Percentiles rank a stretch among this genome's conserved stretches.
These are phyloP conservation scores for Allantophomopsis cytisporea DNA, from an alignment of 2,329 filamentous ascomycete species.

Conservation along the genomic window DNA sequence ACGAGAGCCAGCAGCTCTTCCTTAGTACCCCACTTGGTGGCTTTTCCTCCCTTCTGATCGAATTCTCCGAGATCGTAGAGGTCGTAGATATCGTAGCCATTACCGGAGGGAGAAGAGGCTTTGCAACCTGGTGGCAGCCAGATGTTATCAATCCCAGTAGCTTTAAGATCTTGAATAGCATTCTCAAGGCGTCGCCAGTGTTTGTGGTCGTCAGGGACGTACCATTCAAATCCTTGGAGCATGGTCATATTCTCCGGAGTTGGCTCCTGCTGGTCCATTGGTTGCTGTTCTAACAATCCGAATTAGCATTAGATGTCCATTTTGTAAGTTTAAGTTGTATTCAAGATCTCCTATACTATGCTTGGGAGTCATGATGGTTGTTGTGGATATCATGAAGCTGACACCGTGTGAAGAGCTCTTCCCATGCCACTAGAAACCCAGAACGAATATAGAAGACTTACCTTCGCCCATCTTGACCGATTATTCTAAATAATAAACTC, in stretches of 20 bases:
- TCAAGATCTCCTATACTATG: too few relatives aligned
- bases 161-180: slow-evolving; percentile 34
- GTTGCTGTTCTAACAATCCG: too few relatives aligned
- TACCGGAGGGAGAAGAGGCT: slow-evolving; percentile 39
- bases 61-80: slow-evolving; percentile 57
- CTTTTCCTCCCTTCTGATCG: slow-evolving; percentile 43
- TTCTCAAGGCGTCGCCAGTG: slow-evolving; percentile 43
- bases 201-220: slow-evolving; percentile 38
- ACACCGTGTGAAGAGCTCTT: too few relatives aligned
- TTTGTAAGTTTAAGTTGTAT: too few relatives aligned
- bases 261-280: not conserved
- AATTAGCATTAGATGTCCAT: too few relatives aligned
- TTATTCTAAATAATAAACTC: not conserved
- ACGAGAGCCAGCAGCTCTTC: slow-evolving; percentile 40
- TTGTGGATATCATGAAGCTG: not conserved
- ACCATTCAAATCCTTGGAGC: slow-evolving; percentile 59
- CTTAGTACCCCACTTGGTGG: slow-evolving; percentile 53
- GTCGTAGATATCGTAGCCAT: slow-evolving; percentile 56
- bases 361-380: not conserved
- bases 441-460: not conserved
- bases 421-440: too few relatives aligned
- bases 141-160: slow-evolving; percentile 40
- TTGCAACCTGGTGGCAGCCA: slow-evolving; percentile 61
- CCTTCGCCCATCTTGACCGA: slow-evolving; percentile 1
- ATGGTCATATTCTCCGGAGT: slow-evolving; percentile 31